phyloP scores from a whole-genome alignment of 1,284 basidiomycete species.

The Boletellus sp. region DNA sequence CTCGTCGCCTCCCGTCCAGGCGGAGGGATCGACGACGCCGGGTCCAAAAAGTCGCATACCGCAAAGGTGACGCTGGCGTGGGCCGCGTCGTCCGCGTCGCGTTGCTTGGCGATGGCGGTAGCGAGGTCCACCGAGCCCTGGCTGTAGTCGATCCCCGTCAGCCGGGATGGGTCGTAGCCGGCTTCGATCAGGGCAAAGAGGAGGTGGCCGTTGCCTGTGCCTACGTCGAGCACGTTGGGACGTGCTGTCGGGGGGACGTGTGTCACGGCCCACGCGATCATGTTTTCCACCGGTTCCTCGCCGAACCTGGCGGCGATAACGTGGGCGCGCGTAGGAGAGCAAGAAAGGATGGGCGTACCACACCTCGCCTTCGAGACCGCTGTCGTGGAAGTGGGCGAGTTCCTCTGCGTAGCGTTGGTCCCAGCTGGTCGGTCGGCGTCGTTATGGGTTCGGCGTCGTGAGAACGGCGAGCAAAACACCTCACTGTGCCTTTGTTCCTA shows the following conservation, averaged over 20 bases:
- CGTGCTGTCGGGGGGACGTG: slow-evolving; percentile 45
- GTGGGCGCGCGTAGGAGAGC: neutral
- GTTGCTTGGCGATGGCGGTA: slow-evolving; percentile 45
- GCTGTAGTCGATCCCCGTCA: slow-evolving; percentile 85
- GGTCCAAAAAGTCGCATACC: slow-evolving; percentile 58
- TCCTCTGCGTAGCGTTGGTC: slow-evolving; percentile 71
- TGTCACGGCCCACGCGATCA: slow-evolving; percentile 66
- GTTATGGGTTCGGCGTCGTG: neutral
- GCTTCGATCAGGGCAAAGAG: slow-evolving; percentile 71
- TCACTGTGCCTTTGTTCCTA: slow-evolving; percentile 69
- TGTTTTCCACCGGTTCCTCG: slow-evolving; percentile 74
- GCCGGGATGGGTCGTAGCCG: slow-evolving; percentile 50
- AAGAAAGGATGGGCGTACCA: slow-evolving; percentile 49
- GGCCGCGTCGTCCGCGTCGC: slow-evolving; percentile 28
- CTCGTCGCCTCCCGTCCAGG: slow-evolving; percentile 21
- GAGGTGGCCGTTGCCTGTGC: slow-evolving; percentile 83
- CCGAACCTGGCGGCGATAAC: slow-evolving; percentile 69
- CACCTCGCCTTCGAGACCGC: slow-evolving; percentile 85
- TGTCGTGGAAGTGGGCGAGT: slow-evolving; percentile 72
- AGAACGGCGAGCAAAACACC: slow-evolving; percentile 14
- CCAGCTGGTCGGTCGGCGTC: slow-evolving; percentile 48
- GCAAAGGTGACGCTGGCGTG: slow-evolving; percentile 46
- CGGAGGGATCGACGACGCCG: slow-evolving; percentile 41
- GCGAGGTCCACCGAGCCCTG: slow-evolving; percentile 63
- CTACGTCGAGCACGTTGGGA: slow-evolving; percentile 67